phyloP scores from a whole-genome alignment of 495 filamentous ascomycete genomes.

The Lepraria neglecta region DNA sequence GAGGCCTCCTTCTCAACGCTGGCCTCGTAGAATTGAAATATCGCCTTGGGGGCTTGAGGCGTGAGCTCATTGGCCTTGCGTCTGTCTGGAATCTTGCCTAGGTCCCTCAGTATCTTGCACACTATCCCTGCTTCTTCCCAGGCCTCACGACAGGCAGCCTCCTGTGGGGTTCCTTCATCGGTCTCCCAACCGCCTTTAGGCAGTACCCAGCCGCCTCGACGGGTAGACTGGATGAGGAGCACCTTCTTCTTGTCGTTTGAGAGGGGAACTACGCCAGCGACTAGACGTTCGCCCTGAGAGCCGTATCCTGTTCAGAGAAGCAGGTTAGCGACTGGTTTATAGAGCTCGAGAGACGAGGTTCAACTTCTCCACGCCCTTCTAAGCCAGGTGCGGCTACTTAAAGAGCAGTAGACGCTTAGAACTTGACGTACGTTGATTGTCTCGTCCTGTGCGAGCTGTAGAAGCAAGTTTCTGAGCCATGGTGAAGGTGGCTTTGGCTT shows the following conservation, averaged over 20 bases:
- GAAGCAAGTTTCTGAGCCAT: constrained; percentile 36
- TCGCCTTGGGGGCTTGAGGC: constrained; percentile 63
- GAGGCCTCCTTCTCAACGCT: constrained; percentile 72
- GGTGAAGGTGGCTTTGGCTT: neutral
- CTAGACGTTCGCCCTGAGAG: constrained; percentile 83
- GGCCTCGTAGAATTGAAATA: constrained; percentile 86
- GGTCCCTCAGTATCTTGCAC: constrained; percentile 70
- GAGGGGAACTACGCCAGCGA: constrained; percentile 87
- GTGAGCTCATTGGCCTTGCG: constrained; percentile 51
- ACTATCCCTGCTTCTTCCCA: constrained; percentile 97
- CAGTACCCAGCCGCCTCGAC: constrained; percentile 86
- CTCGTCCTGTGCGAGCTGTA: constrained; percentile 42
- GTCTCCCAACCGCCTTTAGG: constrained; percentile 97
- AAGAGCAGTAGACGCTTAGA: neutral
- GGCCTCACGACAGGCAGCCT: constrained; percentile 74
- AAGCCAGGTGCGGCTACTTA: neutral
- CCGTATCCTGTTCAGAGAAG: constrained; percentile 66
- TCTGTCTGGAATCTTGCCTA: constrained; percentile 79
- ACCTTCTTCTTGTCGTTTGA: constrained; percentile 70
- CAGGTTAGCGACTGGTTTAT: constrained; percentile 14
- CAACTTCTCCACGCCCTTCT: neutral
- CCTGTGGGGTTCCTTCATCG: constrained; percentile 67
- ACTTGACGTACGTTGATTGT: constrained; percentile 44
- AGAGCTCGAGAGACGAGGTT: neutral
- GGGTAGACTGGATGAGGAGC: constrained; percentile 85